Conservation (phyloP, 768 basidiomycete species). For the Panaeolus cyanescens region DNA sequence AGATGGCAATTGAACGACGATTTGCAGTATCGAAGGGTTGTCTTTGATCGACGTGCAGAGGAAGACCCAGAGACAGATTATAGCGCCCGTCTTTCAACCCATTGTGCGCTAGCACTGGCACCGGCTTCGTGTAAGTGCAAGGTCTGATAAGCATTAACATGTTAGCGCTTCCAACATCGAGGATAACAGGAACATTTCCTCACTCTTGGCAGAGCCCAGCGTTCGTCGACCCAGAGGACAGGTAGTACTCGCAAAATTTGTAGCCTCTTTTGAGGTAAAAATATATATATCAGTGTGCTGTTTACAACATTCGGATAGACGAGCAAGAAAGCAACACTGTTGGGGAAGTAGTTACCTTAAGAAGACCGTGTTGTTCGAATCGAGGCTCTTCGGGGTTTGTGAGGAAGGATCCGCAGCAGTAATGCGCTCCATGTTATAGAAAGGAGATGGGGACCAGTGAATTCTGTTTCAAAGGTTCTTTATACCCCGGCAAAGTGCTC, state of each 20-base stretch:
- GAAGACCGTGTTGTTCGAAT: neutral
- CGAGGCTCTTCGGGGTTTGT: neutral
- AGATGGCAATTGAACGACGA: conserved; percentile 28
- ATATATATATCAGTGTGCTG: too few relatives aligned
- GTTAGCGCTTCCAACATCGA: too few relatives aligned
- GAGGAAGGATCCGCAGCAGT: neutral
- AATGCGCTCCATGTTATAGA: neutral
- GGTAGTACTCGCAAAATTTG: too few relatives aligned
- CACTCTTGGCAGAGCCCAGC: too few relatives aligned
- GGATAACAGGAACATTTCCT: too few relatives aligned
- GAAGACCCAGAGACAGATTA: neutral
- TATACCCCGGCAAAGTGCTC: neutral
- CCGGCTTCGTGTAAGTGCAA: too few relatives aligned
- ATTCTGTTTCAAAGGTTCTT: neutral
- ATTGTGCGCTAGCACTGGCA: too few relatives aligned
- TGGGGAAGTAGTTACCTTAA: neutral
- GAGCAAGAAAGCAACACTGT: neutral
- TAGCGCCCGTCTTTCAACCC: too few relatives aligned
- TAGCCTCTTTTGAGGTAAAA: too few relatives aligned
- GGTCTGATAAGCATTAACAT: too few relatives aligned
- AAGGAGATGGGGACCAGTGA: neutral
- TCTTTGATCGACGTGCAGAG: neutral
- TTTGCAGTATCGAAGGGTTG: neutral
- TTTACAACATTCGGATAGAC: too few relatives aligned
- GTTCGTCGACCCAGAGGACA: too few relatives aligned